A percentile compares a stretch with the other conserved stretches of the same genome.
Conservation (phyloP, 176 grass and related monocot genomes). For the Zea luxurians region DNA sequence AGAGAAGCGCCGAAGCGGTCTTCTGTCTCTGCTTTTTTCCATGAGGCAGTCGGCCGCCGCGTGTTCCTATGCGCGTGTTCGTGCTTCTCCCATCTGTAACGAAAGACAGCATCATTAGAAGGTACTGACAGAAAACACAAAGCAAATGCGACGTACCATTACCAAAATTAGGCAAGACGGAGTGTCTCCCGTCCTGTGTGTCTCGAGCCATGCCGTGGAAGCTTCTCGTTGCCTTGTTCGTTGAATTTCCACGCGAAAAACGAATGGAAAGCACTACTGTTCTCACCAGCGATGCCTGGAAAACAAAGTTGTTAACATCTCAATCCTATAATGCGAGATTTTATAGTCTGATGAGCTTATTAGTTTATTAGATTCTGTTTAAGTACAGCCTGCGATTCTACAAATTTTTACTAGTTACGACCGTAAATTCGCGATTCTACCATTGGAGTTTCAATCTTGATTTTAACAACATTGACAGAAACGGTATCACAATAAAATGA, state of each 20-base stretch:
- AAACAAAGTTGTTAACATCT: too few relatives aligned
- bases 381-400: too few relatives aligned
- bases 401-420: too few relatives aligned
- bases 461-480: too few relatives aligned
- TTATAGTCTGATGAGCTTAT: too few relatives aligned
- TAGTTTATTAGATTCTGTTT: too few relatives aligned
- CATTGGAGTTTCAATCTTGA: too few relatives aligned
- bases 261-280: not conserved
- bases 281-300: not conserved
- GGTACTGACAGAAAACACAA: not conserved
- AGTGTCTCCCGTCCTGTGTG: not conserved
- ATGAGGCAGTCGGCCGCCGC: conserved; percentile 6
- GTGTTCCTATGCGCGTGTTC: conserved; percentile 7
- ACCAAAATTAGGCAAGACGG: not conserved
- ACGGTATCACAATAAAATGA: too few relatives aligned
- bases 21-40: not conserved
- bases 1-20: not conserved
- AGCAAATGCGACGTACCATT: not conserved
- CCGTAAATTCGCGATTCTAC: too few relatives aligned
- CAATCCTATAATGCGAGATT: too few relatives aligned
- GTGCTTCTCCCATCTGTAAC: not conserved
- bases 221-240: not conserved
- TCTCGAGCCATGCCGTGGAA: not conserved
- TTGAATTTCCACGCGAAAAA: not conserved
- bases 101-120: not conserved